Evolutionary conservation across 1,284 basidiomycete genomes (phyloP).

Genomic region (Trametes sp.): DNA sequence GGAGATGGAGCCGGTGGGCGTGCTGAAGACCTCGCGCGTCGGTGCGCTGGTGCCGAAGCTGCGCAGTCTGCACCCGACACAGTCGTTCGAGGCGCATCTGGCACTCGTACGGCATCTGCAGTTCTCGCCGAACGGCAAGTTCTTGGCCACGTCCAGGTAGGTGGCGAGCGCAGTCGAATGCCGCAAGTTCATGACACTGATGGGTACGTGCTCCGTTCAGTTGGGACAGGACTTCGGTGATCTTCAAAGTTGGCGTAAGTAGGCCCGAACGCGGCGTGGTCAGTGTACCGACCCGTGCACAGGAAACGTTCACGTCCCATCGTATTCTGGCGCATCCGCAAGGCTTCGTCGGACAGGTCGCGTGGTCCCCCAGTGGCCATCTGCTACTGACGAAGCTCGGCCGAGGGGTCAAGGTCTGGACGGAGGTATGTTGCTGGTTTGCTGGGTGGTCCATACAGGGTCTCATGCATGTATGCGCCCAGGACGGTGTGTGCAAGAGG

Average conservation of each 20-base stretch:
- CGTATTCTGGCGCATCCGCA: slow-evolving; percentile 74
- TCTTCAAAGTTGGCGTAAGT: slow-evolving; percentile 74
- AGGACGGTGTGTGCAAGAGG: slow-evolving; percentile 77
- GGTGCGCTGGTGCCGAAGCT: slow-evolving; percentile 65
- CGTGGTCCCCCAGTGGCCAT: slow-evolving; percentile 77
- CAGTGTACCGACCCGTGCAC: slow-evolving; percentile 6
- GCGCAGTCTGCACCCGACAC: slow-evolving; percentile 59
- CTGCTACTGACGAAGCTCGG: slow-evolving; percentile 71
- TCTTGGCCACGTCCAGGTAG: slow-evolving; percentile 74
- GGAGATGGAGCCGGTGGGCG: slow-evolving; percentile 42
- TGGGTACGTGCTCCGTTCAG: slow-evolving; percentile 43
- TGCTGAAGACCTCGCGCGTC: slow-evolving; percentile 60
- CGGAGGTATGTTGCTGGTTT: slow-evolving; percentile 56
- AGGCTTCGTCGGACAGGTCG: slow-evolving; percentile 82
- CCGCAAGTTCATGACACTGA: not conserved
- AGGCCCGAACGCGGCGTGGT: slow-evolving; percentile 1
- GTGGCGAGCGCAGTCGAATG: slow-evolving; percentile 8
- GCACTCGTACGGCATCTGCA: slow-evolving; percentile 74
- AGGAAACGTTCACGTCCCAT: slow-evolving; percentile 68
- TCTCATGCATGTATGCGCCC: not conserved
- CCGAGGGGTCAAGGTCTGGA: slow-evolving; percentile 81
- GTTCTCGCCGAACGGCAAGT: slow-evolving; percentile 76
- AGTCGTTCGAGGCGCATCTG: slow-evolving; percentile 69
- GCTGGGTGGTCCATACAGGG: not conserved
- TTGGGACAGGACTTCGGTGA: slow-evolving; percentile 80